These are phyloP conservation scores for Ogataea nonfermentans DNA, from an alignment of 805 yeast species.

Conservation along the genomic window DNA sequence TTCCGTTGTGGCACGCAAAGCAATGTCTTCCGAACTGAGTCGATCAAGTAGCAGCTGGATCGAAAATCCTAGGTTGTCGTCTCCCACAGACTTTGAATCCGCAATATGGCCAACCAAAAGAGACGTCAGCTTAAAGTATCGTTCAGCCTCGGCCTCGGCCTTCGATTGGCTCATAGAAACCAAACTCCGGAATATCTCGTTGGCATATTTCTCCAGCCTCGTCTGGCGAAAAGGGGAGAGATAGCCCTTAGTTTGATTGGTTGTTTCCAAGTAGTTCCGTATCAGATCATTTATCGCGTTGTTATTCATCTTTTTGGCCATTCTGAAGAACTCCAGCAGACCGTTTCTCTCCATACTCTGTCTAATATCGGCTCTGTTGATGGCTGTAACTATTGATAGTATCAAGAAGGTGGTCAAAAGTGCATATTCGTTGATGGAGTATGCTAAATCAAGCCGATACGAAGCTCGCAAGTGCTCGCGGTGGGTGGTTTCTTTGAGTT, in stretches of 20 bases:
- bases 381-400: conserved; percentile 57
- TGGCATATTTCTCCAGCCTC: conserved; percentile 6
- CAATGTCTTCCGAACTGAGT: conserved; percentile 36
- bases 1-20: conserved; percentile 60
- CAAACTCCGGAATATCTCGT: conserved; percentile 14
- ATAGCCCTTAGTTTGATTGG: conserved; percentile 31
- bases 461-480: too few relatives aligned
- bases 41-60: conserved; percentile 21
- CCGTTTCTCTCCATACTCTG: conserved; percentile 59
- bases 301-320: conserved; percentile 51
- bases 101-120: conserved; percentile 15
- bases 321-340: conserved; percentile 48
- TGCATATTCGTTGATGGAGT: conserved; percentile 53
- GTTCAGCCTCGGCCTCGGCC: conserved; percentile 5
- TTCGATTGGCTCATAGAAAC: conserved; percentile 12
- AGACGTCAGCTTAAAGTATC: conserved; percentile 11
- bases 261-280: conserved; percentile 53
- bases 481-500: conserved; percentile 8
- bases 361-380: conserved; percentile 55
- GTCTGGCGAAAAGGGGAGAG: background rate
- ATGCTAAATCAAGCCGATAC: background rate
- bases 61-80: conserved; percentile 15
- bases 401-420: conserved; percentile 68
- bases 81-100: conserved; percentile 7
- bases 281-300: conserved; percentile 67